phyloP scores from a whole-genome alignment of 116 monocot species.

The Trichopus zeylanicus region DNA sequence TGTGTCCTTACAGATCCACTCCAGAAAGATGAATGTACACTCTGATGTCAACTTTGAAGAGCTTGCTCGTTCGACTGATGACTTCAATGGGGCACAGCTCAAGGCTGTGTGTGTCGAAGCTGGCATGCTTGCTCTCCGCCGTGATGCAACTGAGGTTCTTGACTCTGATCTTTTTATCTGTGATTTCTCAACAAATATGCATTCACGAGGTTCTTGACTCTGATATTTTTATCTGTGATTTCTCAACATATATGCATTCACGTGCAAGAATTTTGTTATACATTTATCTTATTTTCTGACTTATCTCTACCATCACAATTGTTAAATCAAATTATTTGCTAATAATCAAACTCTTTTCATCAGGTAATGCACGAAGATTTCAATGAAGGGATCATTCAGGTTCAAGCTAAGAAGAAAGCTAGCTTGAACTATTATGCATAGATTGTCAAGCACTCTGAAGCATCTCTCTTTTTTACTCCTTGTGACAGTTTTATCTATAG shows the following conservation, averaged over 20 bases:
- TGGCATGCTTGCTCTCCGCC: constrained; percentile 81
- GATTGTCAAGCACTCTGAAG: background rate
- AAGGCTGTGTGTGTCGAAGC: constrained; percentile 93
- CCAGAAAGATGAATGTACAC: constrained; percentile 96
- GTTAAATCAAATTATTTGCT: background rate
- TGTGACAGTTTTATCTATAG: background rate
- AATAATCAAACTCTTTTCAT: background rate
- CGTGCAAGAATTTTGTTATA: background rate
- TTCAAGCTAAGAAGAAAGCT: constrained; percentile 92
- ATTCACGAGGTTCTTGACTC: no score
- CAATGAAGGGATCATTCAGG: constrained; percentile 92
- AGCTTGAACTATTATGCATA: constrained; percentile 95
- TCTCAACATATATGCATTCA: background rate
- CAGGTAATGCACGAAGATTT: constrained; percentile 96
- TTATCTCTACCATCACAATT: background rate
- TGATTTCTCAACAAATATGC: background rate
- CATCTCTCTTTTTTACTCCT: no score
- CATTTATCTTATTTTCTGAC: background rate
- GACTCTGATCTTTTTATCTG: no score
- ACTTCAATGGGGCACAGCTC: constrained; percentile 86
- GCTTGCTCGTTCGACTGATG: constrained; percentile 88
- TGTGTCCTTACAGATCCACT: constrained; percentile 64
- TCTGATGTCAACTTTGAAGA: constrained; percentile 99
- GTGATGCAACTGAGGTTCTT: constrained; percentile 91
- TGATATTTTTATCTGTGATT: background rate